Evolutionary conservation across 2,329 filamentous ascomycete species (phyloP), one percentile per base, ranked within the genome.

Genomic region (Ascocoryne sarcoides): DNA sequence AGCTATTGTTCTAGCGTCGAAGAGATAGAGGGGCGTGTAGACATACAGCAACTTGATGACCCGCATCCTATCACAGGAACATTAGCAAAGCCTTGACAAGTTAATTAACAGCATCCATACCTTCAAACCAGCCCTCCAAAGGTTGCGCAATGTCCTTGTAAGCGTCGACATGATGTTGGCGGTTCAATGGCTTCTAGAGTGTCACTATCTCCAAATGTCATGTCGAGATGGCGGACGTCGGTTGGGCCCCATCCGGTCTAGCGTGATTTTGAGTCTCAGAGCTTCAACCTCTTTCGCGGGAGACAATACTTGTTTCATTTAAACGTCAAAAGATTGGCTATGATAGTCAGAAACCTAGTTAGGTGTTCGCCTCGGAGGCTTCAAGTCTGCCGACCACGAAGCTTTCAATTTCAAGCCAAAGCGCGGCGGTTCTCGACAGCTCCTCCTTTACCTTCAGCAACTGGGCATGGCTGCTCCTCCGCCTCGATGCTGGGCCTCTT

Each of bases 11-110:
- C 36, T 39, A 15, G 16, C 17, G 32, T 44, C 36, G 45, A 49
- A 39, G 42, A 32, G 47, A 42, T 46, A 39, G 45, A 42, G 49
- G 43, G 49, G 47, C 44, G 50, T 49, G 20, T 36, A 40, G 59
- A 72, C 83, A 68, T 85, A 93, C 85, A 69, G 90, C 80, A 75
- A 96, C 76, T 73, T 96, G 92, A 67, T 85, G 83, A 67, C 79
- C 83, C 73, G 82, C 92, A 65, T 95, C 84, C 88, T 94, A 60
- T 55, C 46, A 39, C 36, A 15, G 34, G 29, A 29, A 47, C 30
- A 28, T 74, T 60, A 76, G 55, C 53, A 42, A 44, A 32, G 21
- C 52, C 29, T 32, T 8, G 7, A 14, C 18, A 28, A 12, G 26
- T 16, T 8, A 16, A 5, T 10, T 20, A 21, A 32, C 16, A n/a